Conservation (phyloP, 1,284 basidiomycete species). For the Cryptococcus jaspeensis region DNA sequence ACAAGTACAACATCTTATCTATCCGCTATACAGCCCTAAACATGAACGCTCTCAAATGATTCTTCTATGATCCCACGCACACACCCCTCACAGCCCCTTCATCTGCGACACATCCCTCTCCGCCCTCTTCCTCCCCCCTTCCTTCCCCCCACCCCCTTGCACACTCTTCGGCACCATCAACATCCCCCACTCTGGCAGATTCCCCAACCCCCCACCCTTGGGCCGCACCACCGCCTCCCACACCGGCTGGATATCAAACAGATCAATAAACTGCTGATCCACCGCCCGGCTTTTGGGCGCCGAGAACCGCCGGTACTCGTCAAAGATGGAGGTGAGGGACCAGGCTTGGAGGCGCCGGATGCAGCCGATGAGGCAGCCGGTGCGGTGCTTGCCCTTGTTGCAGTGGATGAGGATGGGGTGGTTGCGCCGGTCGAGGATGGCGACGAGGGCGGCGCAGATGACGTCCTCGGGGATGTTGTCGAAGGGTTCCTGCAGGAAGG, state of each 20-base stretch:
- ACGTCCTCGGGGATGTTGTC: slow-evolving; percentile 58
- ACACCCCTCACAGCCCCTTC: neutral
- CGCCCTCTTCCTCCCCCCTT: neutral
- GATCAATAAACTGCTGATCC: slow-evolving; percentile 60
- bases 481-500: slow-evolving; percentile 49
- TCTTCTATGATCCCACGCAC: too few species aligned
- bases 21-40: neutral
- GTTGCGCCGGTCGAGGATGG: slow-evolving; percentile 57
- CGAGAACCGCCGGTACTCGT: slow-evolving; percentile 57
- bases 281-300: slow-evolving; percentile 56
- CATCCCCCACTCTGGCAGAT: slow-evolving; percentile 44
- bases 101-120: neutral
- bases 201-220: slow-evolving; percentile 33
- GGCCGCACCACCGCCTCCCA: slow-evolving; percentile 36
- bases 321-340: slow-evolving; percentile 58
- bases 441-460: slow-evolving; percentile 56
- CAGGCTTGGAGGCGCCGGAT: slow-evolving; percentile 57
- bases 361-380: slow-evolving; percentile 59
- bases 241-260: slow-evolving; percentile 48
- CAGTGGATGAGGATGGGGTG: slow-evolving; percentile 60
- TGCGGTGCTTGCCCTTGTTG: slow-evolving; percentile 62
- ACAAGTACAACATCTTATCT: slow-evolving; percentile 1
- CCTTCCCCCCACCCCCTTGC: neutral
- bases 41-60: neutral
- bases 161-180: slow-evolving; percentile 28